Percentiles rank a stretch among this genome's conserved stretches.
phyloP scores from a whole-genome alignment of 805 yeast species.

The Yamadazyma takamatsuzukensis region DNA sequence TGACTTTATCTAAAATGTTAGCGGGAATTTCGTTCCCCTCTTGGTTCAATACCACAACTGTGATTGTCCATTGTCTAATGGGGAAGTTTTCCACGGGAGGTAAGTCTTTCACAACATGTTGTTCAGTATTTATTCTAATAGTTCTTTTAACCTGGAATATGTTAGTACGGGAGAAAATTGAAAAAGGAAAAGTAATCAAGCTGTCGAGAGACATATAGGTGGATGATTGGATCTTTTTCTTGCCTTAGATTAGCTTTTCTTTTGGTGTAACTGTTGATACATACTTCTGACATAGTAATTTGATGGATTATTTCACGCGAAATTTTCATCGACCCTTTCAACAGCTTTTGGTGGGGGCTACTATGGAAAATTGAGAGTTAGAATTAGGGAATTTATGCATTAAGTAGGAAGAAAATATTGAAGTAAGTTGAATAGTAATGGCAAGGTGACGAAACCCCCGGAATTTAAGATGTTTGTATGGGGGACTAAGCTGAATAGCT shows the following conservation, averaged over 20 bases:
- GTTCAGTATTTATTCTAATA: constrained; percentile 81
- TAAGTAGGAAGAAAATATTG: no score
- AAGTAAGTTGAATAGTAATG: no score
- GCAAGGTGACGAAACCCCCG: no score
- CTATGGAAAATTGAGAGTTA: constrained; percentile 1
- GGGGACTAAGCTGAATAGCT: no score
- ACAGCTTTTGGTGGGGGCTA: no score
- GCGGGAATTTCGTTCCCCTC: constrained; percentile 85
- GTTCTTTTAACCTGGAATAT: constrained; percentile 66
- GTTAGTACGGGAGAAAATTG: constrained; percentile 13
- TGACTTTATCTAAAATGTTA: constrained; percentile 82
- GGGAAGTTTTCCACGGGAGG: constrained; percentile 91
- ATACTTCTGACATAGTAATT: constrained; percentile 14
- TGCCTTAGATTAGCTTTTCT: no score
- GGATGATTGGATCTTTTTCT: no score
- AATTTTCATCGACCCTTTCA: no score
- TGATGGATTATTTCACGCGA: no score
- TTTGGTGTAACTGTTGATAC: constrained; percentile 3
- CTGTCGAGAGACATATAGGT: no score
- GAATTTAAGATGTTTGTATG: no score
- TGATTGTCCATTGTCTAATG: constrained; percentile 89
- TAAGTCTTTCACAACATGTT: constrained; percentile 73
- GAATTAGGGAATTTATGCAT: not conserved
- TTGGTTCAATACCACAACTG: constrained; percentile 69
- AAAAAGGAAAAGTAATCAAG: not conserved